These are phyloP conservation scores for Amoebophrya sp. DNA, from an alignment of 169 alveolate genomes.

Conservation along the genomic window DNA sequence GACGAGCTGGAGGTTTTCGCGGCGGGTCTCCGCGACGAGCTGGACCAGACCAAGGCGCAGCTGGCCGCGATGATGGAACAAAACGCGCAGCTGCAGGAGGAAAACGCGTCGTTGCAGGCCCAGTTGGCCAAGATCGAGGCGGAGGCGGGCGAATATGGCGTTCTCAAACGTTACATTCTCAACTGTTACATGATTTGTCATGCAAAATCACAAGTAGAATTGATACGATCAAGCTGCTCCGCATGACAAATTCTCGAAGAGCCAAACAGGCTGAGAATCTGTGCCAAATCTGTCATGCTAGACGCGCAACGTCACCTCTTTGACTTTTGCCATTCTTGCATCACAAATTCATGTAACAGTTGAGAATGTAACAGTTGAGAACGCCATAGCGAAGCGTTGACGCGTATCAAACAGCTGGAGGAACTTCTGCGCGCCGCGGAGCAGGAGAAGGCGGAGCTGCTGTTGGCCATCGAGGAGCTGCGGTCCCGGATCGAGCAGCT, in stretches of 20 bases:
- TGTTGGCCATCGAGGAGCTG: background rate
- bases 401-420: background rate
- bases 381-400: background rate
- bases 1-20: background rate
- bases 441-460: background rate
- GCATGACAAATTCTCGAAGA: too few species aligned
- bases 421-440: background rate
- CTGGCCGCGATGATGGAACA: background rate
- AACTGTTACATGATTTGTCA: too few species aligned
- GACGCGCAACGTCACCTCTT: too few species aligned
- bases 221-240: too few species aligned
- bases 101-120: background rate
- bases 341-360: too few species aligned
- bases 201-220: too few species aligned
- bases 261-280: too few species aligned
- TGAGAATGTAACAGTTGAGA: too few species aligned
- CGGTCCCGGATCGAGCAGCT: background rate
- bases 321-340: too few species aligned
- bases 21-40: background rate
- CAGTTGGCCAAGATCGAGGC: background rate
- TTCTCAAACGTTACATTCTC: too few species aligned
- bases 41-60: background rate
- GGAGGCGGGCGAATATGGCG: background rate
- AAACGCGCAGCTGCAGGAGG: background rate
- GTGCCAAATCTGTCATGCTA: too few species aligned